Conservation (phyloP, 169 alveolate species). For the Perkinsus marinus region DNA sequence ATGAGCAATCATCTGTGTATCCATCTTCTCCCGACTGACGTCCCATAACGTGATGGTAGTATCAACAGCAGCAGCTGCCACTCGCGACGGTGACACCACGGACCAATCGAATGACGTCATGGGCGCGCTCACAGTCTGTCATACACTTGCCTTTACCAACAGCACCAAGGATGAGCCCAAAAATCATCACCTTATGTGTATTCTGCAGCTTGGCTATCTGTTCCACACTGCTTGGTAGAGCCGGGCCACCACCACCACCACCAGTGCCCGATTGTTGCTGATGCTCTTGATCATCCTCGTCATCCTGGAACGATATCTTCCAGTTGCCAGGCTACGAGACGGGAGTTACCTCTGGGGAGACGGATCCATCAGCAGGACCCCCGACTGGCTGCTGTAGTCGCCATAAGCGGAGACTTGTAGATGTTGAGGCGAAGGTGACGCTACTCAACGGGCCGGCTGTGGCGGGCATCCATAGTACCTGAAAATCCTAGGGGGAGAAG, state of each 20-base stretch:
- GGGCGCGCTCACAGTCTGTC: constrained; percentile 32
- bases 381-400: not conserved
- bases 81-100: constrained; percentile 29
- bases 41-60: constrained; percentile 81
- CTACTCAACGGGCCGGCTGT: not conserved
- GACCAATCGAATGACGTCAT: constrained; percentile 74
- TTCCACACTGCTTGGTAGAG: not conserved
- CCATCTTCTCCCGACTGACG: constrained; percentile 50
- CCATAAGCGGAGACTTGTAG: not conserved
- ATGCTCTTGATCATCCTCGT: not conserved
- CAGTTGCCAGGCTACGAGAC: not conserved
- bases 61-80: constrained; percentile 37
- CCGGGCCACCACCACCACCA: not conserved
- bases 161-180: no score
- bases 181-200: not conserved
- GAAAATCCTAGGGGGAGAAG: not conserved
- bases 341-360: not conserved
- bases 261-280: not conserved
- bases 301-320: not conserved
- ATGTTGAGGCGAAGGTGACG: not conserved
- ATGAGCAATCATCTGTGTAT: constrained; percentile 72
- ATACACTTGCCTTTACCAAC: no score
- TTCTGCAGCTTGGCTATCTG: not conserved
- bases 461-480: not conserved
- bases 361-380: not conserved